Evolutionary conservation across 768 basidiomycete genomes (phyloP), one percentile per base, ranked within the genome.

Genomic region (Daedaleopsis sinensis): DNA sequence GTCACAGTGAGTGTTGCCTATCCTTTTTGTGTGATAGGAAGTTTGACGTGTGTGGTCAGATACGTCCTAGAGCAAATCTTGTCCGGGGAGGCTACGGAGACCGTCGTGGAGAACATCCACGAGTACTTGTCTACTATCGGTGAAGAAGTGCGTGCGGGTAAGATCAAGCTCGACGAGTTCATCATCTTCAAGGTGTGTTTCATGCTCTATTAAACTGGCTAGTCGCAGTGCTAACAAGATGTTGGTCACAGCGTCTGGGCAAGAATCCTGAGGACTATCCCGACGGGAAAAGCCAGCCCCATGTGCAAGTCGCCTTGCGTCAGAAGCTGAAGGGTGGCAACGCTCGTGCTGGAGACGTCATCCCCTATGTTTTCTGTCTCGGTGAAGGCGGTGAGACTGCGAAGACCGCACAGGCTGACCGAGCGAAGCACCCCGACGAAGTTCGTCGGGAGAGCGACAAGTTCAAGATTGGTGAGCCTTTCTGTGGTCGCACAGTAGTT

Each of bases 211-310:
- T 66, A 23, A 50, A 57, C 16, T 19, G 8, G 19, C 5, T 3
- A 7, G 21, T 12, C 9, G 18, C 18, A 42, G 13, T 12, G 11
- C 16, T 23, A 16, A 53, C 56, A 4, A 58, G 23, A 11, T 9
- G 24, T 32, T 39, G 15, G 18, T 18, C 24, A 23, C 70, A 97
- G 94, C 91, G 97, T 57, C 80, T 99, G 57, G 93, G 97, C 15
- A 98, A 98, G 79, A 93, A 93, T 63, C 96, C 96, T 0, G 92
- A 96, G 67, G 96, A 97, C 68, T 99, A 98, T 71, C 96, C 96
- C 0, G 96, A 98, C 71, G 91, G 86, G 8, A 98, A 98, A 75
- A 87, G 81, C 42, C 96, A 96, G 68, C 97, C 97, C 1, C 97
- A 99, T 69, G 96, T 98, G 1, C 95, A 97, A 69, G 97, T 99